Evolutionary conservation across 331 rosid species (phyloP).

Genomic region (Pyracantha coccinea): DNA sequence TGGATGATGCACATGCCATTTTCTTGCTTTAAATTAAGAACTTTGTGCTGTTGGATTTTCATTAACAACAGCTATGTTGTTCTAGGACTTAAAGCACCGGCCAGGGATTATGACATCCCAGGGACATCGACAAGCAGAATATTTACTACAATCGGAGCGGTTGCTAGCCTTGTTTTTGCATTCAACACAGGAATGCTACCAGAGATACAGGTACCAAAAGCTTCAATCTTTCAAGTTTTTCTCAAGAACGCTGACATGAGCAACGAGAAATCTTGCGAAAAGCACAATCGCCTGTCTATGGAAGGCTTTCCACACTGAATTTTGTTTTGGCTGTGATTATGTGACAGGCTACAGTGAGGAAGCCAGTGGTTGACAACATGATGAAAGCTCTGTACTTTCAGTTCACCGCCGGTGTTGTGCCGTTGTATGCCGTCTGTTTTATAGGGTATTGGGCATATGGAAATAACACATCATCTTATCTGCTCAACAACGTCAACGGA

Average conservation of each 20-base stretch:
- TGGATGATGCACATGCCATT: background rate
- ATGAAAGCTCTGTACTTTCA: conserved; percentile 79
- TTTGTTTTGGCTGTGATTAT: conserved; percentile 7
- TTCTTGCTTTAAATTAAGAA: conserved; percentile 4
- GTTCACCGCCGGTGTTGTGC: conserved; percentile 74
- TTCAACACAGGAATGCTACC: conserved; percentile 99
- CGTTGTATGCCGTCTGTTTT: conserved; percentile 71
- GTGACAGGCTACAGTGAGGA: conserved; percentile 78
- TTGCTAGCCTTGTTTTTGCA: conserved; percentile 88
- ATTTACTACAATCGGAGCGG: conserved; percentile 76
- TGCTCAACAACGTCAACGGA: conserved; percentile 69
- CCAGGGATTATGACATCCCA: conserved; percentile 69
- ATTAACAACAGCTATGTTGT: background rate
- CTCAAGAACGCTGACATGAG: no score
- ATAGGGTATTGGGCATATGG: conserved; percentile 98
- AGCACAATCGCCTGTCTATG: no score
- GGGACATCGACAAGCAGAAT: conserved; percentile 60
- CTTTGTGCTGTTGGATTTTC: background rate
- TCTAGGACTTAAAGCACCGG: conserved; percentile 60
- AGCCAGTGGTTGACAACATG: conserved; percentile 93
- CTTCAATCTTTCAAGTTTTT: background rate
- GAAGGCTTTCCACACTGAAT: no score
- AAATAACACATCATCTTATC: conserved; percentile 52
- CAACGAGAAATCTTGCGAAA: no score
- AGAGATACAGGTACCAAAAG: conserved; percentile 72